Conservation (phyloP, 257 asterid genomes). For the Solanum habrochaites region DNA sequence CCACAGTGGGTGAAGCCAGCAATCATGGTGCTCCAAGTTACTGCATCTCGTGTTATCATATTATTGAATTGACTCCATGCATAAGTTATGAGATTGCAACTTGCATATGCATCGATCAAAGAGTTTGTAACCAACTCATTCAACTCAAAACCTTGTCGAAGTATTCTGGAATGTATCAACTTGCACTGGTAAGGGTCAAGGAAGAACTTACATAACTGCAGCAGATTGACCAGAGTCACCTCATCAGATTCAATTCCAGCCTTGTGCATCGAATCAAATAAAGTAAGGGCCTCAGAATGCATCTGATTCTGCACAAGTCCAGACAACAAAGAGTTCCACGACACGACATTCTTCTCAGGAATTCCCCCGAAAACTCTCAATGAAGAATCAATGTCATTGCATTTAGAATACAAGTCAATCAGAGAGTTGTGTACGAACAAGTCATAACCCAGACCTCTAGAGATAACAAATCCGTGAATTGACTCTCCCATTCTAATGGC, state of each 20-base stretch:
- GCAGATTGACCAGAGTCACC: constrained; percentile 72
- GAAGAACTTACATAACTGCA: constrained; percentile 43
- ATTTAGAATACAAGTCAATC: constrained; percentile 75
- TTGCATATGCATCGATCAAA: constrained; percentile 70
- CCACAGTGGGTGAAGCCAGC: constrained; percentile 67
- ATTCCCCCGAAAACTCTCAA: constrained; percentile 42
- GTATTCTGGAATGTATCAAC: constrained; percentile 43
- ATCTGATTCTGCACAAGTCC: constrained; percentile 59
- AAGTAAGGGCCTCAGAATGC: constrained; percentile 39
- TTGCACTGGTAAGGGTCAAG: constrained; percentile 45
- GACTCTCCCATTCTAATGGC: constrained; percentile 38
- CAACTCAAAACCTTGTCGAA: constrained; percentile 36
- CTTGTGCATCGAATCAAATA: constrained; percentile 42
- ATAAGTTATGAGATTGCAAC: constrained; percentile 41
- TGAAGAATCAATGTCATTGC: constrained; percentile 52
- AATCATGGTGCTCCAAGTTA: constrained; percentile 94
- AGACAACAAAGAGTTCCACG: constrained; percentile 75
- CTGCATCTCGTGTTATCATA: constrained; percentile 40
- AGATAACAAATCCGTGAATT: constrained; percentile 43
- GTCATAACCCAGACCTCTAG: constrained; percentile 51
- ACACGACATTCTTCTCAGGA: constrained; percentile 42
- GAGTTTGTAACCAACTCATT: constrained; percentile 71
- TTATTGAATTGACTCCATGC: constrained; percentile 51
- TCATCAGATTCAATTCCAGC: constrained; percentile 53
- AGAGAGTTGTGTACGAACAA: constrained; percentile 64